phyloP scores from a whole-genome alignment of 805 yeast species.

The Zygotorulaspora danielsina region DNA sequence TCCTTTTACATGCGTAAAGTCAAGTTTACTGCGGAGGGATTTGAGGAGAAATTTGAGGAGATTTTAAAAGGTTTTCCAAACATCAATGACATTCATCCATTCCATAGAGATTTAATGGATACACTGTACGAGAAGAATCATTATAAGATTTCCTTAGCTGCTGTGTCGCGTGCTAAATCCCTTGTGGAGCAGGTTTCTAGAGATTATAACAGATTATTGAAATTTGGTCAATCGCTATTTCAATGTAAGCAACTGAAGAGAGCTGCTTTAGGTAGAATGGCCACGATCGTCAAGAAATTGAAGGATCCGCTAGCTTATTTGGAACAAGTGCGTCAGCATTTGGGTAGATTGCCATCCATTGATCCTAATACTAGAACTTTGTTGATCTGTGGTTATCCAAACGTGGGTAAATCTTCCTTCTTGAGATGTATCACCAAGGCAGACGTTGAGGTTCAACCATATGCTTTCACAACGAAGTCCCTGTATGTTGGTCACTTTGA shows the following conservation, averaged over 20 bases:
- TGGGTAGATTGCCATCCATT: slow-evolving; percentile 95
- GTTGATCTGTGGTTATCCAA: slow-evolving; percentile 97
- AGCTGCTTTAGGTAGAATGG: slow-evolving; percentile 99
- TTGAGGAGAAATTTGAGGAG: slow-evolving; percentile 85
- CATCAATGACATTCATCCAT: slow-evolving; percentile 96
- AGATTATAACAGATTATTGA: slow-evolving; percentile 89
- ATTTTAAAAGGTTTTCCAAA: slow-evolving; percentile 88
- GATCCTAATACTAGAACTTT: slow-evolving; percentile 98
- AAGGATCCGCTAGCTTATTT: slow-evolving; percentile 90
- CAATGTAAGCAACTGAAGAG: slow-evolving; percentile 98
- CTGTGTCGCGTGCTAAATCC: slow-evolving; percentile 88
- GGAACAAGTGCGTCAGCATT: slow-evolving; percentile 98
- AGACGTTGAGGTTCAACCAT: slow-evolving; percentile 98
- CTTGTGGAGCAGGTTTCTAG: slow-evolving; percentile 93
- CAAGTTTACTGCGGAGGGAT: slow-evolving; percentile 93
- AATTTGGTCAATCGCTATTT: slow-evolving; percentile 95
- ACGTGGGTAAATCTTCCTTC: slow-evolving; percentile 97
- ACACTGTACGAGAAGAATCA: slow-evolving; percentile 97
- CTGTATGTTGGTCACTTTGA: slow-evolving; percentile 98
- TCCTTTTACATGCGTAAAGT: slow-evolving; percentile 98
- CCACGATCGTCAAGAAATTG: slow-evolving; percentile 90
- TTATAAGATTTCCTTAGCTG: slow-evolving; percentile 93
- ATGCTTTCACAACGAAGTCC: slow-evolving; percentile 97
- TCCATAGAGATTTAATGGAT: slow-evolving; percentile 97
- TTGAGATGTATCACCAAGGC: slow-evolving; percentile 91